These are phyloP conservation scores for Graphilbum fragrans DNA, from an alignment of 2,329 filamentous ascomycete species.

Conservation along the genomic window DNA sequence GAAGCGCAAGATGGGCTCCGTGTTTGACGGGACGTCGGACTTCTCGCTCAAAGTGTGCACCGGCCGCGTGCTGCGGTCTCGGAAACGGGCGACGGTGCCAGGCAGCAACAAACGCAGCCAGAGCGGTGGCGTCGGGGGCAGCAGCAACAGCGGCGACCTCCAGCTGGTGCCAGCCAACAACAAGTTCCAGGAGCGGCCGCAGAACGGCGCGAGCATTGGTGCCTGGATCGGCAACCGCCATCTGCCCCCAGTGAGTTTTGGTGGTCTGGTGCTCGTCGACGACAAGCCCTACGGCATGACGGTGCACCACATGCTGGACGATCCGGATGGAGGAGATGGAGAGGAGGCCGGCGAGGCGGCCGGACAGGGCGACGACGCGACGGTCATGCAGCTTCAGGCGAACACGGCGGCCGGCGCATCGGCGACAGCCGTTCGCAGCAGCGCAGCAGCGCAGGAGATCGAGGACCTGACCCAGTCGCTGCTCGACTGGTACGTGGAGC, in stretches of 20 bases:
- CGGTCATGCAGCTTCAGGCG: conserved; percentile 3
- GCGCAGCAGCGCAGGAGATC: conserved; percentile 8
- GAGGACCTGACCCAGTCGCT: conserved; percentile 19
- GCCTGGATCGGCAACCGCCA: conserved; percentile 79
- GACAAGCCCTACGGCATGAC: conserved; percentile 85
- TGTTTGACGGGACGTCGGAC: conserved; percentile 44
- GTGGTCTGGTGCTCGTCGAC: conserved; percentile 77
- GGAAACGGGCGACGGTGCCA: neutral
- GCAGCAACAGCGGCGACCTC: conserved; percentile 15
- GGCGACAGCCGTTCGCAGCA: conserved; percentile 10
- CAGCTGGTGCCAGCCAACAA: conserved; percentile 45
- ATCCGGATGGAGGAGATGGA: conserved; percentile 31
- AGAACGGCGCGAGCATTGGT: conserved; percentile 85
- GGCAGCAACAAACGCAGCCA: neutral
- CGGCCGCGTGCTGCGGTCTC: conserved; percentile 12
- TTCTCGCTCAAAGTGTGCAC: conserved; percentile 16
- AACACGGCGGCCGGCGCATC: conserved; percentile 8
- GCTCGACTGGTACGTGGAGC: conserved; percentile 27
- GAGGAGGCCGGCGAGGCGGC: conserved; percentile 9
- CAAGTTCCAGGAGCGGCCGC: conserved; percentile 64
- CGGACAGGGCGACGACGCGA: conserved; percentile 13
- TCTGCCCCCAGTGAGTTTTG: conserved; percentile 81
- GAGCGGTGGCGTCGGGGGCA: neutral
- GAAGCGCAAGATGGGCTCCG: conserved; percentile 50
- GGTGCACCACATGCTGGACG: conserved; percentile 91